phyloP scores from a whole-genome alignment of 208 protist species.

The Trichomonas vaginalis region DNA sequence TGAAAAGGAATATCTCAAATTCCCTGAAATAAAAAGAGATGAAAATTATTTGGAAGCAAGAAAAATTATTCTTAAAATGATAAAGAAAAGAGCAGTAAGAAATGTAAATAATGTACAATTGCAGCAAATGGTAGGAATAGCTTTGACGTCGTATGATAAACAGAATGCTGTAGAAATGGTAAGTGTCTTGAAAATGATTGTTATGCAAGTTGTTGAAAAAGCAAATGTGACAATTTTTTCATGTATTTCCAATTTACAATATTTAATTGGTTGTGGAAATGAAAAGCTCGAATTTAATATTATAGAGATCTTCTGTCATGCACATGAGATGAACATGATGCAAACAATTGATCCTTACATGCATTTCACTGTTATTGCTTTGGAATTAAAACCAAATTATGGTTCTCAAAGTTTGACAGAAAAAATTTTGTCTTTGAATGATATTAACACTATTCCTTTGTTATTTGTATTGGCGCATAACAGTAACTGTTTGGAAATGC shows the following conservation, averaged over 20 bases:
- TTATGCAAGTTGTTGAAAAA: not conserved
- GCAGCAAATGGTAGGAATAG: not conserved
- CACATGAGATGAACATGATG: not conserved
- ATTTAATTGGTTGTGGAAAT: not conserved
- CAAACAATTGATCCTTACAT: not conserved
- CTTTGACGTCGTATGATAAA: not conserved
- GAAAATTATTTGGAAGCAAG: not conserved
- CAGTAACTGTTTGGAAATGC: not conserved
- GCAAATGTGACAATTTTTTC: not conserved
- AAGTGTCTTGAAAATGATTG: not conserved
- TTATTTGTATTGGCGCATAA: not conserved
- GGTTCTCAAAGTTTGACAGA: not conserved
- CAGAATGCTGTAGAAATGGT: not conserved
- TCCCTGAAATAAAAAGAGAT: not conserved
- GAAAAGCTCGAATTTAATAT: not conserved
- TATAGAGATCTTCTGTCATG: not conserved
- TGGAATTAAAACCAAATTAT: not conserved
- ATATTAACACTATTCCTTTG: not conserved
- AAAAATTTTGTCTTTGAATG: not conserved
- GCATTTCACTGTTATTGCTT: not conserved
- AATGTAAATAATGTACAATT: not conserved
- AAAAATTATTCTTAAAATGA: not conserved
- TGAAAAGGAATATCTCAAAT: not conserved
- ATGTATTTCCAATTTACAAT: not conserved
- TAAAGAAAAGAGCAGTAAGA: not conserved